Base-by-base conservation (phyloP, 768 basidiomycete species). In the Tricholoma sp. region DNA sequence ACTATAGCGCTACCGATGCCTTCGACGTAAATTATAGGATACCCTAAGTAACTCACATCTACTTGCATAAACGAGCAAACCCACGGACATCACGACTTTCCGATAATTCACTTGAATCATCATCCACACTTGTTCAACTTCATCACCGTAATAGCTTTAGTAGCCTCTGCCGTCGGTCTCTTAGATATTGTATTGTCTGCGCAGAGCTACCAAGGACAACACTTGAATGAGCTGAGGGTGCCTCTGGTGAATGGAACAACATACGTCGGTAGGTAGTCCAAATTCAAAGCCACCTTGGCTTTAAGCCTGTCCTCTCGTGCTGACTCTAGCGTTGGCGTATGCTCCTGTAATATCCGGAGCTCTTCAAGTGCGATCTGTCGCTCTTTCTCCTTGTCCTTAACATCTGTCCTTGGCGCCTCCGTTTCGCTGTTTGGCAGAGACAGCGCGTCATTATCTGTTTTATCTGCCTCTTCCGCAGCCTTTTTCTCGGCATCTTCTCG, bases 401-500 rank as follows among this genome's bases (percentile, higher is more conserved):
- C 7, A 49, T 32, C n/a, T 3, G 17, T 49, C n/a, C 3, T 17
- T 17, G 47, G 47, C 11, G 24, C 29, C 47, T 32, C 4, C 7
- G 29, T 15, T 13, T 28, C 15, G 24, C 29, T 31, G 12, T 13
- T 7, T 15, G 5, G 29, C 15, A n/a, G 5, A 31, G 29, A 1
- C 24, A 24, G 24, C 24, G 24, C 24, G 24, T 24, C 45, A 48
- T 15, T 13, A 15, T 31, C 32, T 50, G 56, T 33, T 47, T 39
- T 51, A 54, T 53, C 32, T 58, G 45, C 37, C 57, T 57, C 36
- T 55, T 18, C 50, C 13, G 31, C 15, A 37, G 52, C 51, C 7
- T 31, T 32, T 20, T 53, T 50, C 29, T 56, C 52, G 37, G 55
- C 52, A 47, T 64, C 60, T 12, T 62, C 61, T 48, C 63, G 61